phyloP scores from a whole-genome alignment of 768 basidiomycete genomes.

The Terana coerulea region DNA sequence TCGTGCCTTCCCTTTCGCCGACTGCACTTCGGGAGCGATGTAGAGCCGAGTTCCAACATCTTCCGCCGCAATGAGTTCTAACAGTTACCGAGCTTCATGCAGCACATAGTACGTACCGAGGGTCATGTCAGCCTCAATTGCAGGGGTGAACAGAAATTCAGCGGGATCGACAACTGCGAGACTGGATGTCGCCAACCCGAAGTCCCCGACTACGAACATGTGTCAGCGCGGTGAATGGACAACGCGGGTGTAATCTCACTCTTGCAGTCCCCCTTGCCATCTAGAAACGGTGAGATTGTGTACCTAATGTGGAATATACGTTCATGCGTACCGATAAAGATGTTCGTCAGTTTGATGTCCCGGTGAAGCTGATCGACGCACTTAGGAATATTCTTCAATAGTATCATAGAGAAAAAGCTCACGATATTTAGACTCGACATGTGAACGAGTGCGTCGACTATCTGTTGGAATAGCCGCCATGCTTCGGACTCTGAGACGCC shows the following conservation, averaged over 20 bases:
- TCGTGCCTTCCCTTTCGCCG: conserved; percentile 49
- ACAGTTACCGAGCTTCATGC: not conserved
- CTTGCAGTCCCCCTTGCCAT: conserved; percentile 83
- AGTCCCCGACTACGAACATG: conserved; percentile 70
- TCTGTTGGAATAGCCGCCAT: conserved; percentile 88
- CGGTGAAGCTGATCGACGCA: conserved; percentile 55
- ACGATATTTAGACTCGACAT: conserved; percentile 89
- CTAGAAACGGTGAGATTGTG: conserved; percentile 31
- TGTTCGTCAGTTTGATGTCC: conserved; percentile 91
- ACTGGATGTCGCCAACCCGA: conserved; percentile 85
- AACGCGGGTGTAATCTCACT: conserved; percentile 30
- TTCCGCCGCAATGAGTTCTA: conserved; percentile 20
- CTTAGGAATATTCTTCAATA: not conserved
- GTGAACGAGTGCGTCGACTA: conserved; percentile 85
- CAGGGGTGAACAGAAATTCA: conserved; percentile 45
- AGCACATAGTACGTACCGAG: conserved; percentile 41
- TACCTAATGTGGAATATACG: not conserved
- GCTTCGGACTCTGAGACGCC: conserved; percentile 80
- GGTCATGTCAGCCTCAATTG: conserved; percentile 67
- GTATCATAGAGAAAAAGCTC: conserved; percentile 22
- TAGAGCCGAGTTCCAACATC: conserved; percentile 91
- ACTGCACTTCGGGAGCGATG: conserved; percentile 88
- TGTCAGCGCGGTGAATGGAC: not conserved
- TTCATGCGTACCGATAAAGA: conserved; percentile 78
- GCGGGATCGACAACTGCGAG: conserved; percentile 76